Percentiles rank a stretch among this genome's conserved stretches.
These are phyloP conservation scores for Tricholoma matsutake DNA, from an alignment of 768 basidiomycete species.

Conservation along the genomic window DNA sequence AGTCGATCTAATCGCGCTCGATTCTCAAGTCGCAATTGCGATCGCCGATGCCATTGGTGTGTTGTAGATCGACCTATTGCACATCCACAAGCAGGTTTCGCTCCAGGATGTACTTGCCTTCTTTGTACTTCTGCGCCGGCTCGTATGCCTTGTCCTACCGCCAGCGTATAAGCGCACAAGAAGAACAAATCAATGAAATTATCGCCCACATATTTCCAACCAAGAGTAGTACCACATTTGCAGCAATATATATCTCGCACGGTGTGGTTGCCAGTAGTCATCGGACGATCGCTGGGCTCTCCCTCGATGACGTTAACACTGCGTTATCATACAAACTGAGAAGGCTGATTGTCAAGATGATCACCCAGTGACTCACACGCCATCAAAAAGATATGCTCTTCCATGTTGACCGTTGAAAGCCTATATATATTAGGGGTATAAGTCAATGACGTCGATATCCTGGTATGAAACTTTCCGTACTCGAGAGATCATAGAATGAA, in stretches of 20 bases:
- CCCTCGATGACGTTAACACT: conserved; percentile 93
- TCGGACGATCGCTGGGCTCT: conserved; percentile 85
- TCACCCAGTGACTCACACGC: conserved; percentile 62
- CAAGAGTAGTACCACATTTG: conserved; percentile 83
- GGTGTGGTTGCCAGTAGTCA: conserved; percentile 96
- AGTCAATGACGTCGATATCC: conserved; percentile 7
- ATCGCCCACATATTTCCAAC: conserved; percentile 96
- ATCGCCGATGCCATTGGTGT: conserved; percentile 10
- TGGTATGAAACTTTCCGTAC: conserved; percentile 39
- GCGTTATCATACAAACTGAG: conserved; percentile 12
- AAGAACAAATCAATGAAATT: too few relatives aligned
- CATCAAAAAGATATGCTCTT: conserved; percentile 90
- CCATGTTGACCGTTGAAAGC: conserved; percentile 98
- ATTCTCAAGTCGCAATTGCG: conserved; percentile 1
- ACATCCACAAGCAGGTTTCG: conserved; percentile 86
- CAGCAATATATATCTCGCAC: conserved; percentile 94
- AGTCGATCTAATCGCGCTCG: conserved; percentile 1
- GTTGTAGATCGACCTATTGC: conserved; percentile 43
- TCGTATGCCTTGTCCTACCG: conserved; percentile 91
- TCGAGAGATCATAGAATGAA: conserved; percentile 87
- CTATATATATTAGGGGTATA: conserved; percentile 37
- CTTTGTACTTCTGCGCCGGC: conserved; percentile 91
- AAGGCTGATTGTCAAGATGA: not conserved
- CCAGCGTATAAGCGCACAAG: not conserved
- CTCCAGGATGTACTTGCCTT: conserved; percentile 97